A percentile compares a stretch with the other conserved stretches of the same genome.
Evolutionary conservation across 73 alveolate species (phyloP).

Genomic region (Tetrahymena borealis): DNA sequence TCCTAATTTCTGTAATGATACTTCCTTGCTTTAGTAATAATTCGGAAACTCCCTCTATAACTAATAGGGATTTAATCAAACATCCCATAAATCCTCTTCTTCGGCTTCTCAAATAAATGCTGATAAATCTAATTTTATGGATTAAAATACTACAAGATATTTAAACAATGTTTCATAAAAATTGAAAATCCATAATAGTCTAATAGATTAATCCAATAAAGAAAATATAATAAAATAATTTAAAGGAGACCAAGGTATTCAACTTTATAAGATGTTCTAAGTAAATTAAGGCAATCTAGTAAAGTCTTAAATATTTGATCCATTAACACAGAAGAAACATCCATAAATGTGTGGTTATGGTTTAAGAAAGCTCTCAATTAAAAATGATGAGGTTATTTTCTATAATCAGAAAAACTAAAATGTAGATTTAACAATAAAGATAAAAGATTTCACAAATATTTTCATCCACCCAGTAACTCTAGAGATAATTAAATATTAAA

Average conservation of each 20-base stretch:
- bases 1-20: not conserved
- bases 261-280: not conserved
- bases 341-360: not conserved
- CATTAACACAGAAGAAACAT: not conserved
- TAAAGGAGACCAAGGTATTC: not conserved
- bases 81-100: not conserved
- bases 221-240: not conserved
- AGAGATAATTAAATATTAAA: not conserved
- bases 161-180: not conserved
- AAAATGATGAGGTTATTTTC: not conserved
- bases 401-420: not conserved
- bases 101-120: not conserved
- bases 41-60: not conserved
- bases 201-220: not conserved
- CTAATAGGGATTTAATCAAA: not conserved
- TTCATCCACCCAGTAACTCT: not conserved
- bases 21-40: not conserved
- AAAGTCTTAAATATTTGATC: not conserved
- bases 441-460: not conserved
- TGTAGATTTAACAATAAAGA: not conserved
- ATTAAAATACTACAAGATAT: not conserved
- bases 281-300: not conserved
- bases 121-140: not conserved
- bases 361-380: not conserved
- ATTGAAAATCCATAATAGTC: not conserved